These are phyloP conservation scores for Metschnikowia dekortorum DNA, from an alignment of 805 yeast genomes.

Conservation along the genomic window DNA sequence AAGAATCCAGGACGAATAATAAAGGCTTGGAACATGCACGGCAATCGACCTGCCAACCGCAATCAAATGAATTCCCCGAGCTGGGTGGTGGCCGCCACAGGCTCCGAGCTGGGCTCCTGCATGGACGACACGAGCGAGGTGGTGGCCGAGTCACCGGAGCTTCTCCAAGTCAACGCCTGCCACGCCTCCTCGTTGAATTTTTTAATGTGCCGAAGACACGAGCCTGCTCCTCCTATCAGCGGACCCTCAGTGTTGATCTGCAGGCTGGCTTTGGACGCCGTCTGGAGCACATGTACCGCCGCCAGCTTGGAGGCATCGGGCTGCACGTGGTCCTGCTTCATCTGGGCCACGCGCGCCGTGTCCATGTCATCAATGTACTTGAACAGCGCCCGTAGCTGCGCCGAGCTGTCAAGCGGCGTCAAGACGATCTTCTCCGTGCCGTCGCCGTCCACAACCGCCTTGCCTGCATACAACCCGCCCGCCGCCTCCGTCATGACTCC, in stretches of 20 bases:
- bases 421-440: constrained; percentile 46
- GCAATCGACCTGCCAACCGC: too few relatives aligned
- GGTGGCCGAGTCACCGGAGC: constrained; percentile 16
- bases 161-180: constrained; percentile 30
- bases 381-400: constrained; percentile 80
- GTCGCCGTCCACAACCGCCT: constrained; percentile 21
- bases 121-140: constrained; percentile 14
- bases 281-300: constrained; percentile 39
- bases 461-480: constrained; percentile 42
- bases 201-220: constrained; percentile 35
- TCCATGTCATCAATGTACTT: constrained; percentile 66
- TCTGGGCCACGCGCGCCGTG: constrained; percentile 38
- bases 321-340: constrained; percentile 32
- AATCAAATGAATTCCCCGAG: constrained; percentile 19
- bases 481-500: constrained; percentile 62
- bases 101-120: constrained; percentile 14
- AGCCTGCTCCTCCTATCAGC: constrained; percentile 29
- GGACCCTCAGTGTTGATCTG: constrained; percentile 25
- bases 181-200: constrained; percentile 41
- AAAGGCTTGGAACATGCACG: too few relatives aligned
- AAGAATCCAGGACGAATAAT: too few relatives aligned
- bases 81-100: constrained; percentile 10
- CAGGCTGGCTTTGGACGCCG: constrained; percentile 31
- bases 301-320: constrained; percentile 15
- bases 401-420: constrained; percentile 59